phyloP scores from a whole-genome alignment of 1,284 basidiomycete species.

The Omphalotus olearius region DNA sequence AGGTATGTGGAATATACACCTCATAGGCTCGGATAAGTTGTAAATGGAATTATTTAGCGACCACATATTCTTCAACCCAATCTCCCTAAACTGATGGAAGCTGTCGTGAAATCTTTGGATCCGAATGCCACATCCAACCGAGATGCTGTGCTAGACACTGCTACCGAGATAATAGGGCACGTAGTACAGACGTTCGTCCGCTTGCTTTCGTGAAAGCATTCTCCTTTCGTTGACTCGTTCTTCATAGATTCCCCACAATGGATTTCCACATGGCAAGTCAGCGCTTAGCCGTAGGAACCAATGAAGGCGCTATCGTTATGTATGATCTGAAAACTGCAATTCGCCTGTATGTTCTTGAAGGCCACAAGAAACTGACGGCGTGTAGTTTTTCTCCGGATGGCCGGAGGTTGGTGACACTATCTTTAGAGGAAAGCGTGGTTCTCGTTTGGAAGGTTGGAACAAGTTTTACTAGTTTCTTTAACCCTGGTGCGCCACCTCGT shows the following conservation, averaged over 20 bases:
- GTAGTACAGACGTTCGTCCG: conserved; percentile 80
- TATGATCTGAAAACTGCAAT: conserved; percentile 97
- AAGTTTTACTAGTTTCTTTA: conserved; percentile 85
- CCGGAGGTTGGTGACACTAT: conserved; percentile 82
- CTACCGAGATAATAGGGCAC: conserved; percentile 89
- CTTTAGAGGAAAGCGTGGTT: conserved; percentile 77
- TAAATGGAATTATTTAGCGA: conserved; percentile 41
- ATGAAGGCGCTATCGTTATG: conserved; percentile 91
- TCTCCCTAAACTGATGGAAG: conserved; percentile 86
- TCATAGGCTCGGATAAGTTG: background rate
- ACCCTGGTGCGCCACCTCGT: conserved; percentile 87
- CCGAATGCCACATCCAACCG: conserved; percentile 82
- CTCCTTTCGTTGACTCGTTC: background rate
- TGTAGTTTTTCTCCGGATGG: conserved; percentile 94
- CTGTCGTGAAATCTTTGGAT: conserved; percentile 95
- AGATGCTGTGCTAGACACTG: conserved; percentile 85
- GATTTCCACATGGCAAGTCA: conserved; percentile 88
- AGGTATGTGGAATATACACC: conserved; percentile 38
- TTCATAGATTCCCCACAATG: conserved; percentile 79
- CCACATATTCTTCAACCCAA: conserved; percentile 85
- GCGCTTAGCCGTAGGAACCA: conserved; percentile 89
- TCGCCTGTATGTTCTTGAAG: conserved; percentile 91
- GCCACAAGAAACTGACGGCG: conserved; percentile 80
- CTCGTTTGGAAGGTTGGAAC: conserved; percentile 90
- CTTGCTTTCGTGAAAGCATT: background rate